Percentiles rank a stretch among this genome's conserved stretches.
Conservation (phyloP, 2,329 filamentous ascomycete species). For the Colletotrichum karsti region DNA sequence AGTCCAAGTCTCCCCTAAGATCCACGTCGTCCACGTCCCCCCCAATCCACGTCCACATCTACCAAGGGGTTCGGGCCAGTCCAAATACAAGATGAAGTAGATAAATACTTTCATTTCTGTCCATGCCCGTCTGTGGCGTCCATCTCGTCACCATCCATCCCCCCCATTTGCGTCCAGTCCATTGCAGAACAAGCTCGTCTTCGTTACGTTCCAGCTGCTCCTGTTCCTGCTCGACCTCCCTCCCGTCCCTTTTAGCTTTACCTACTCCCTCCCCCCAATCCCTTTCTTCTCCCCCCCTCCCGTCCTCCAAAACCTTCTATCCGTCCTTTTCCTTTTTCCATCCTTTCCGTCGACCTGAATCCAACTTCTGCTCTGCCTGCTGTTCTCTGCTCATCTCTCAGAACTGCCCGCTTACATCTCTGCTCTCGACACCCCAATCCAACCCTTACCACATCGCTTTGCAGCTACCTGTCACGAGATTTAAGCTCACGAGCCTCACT, state of each 20-base stretch:
- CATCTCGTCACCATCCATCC: slow-evolving; percentile 23
- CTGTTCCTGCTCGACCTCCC: background rate
- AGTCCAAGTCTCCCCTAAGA: background rate
- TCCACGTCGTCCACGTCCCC: too few species aligned
- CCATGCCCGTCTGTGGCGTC: slow-evolving; percentile 25
- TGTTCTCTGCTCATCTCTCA: background rate
- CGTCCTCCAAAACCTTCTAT: slow-evolving; percentile 1
- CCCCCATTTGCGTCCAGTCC: background rate
- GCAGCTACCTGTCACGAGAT: background rate
- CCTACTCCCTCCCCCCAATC: slow-evolving; percentile 12
- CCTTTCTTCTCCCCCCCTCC: slow-evolving; percentile 3
- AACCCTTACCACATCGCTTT: background rate
- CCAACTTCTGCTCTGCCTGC: background rate
- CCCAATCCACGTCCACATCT: too few species aligned
- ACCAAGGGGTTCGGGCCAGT: slow-evolving; percentile 23
- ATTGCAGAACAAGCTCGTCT: slow-evolving; percentile 15
- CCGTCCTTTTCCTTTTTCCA: slow-evolving; percentile 10
- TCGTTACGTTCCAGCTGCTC: slow-evolving; percentile 15
- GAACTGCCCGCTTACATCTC: background rate
- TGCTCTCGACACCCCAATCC: background rate
- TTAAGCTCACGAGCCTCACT: background rate
- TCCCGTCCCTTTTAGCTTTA: slow-evolving; percentile 21
- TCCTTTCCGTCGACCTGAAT: background rate
- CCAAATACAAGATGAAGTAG: slow-evolving; percentile 1
- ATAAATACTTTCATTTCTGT: slow-evolving; percentile 29